Evolutionary conservation across 1,139 yeast species (phyloP), one percentile per base, ranked within the genome.

Genomic region (Scheffersomyces segobiensis): DNA sequence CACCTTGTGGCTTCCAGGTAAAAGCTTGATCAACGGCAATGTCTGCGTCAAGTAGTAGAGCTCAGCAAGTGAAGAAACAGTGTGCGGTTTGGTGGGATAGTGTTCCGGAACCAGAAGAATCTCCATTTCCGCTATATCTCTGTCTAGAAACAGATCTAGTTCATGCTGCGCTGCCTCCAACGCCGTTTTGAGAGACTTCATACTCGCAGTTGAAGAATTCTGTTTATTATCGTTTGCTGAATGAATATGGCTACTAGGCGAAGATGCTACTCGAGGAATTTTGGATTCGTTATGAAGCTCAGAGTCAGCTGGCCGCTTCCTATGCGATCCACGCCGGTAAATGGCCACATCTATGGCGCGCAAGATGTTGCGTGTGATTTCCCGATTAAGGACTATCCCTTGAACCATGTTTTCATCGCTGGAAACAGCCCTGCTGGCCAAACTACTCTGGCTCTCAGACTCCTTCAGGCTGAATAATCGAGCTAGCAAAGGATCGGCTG

Each of bases 41-140:
- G 97, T 89, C 69, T 93, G 97, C 1, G 97, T 91, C 59, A 91
- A 84, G 68, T 91, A 93, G 68, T 89, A 91, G 50, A 95, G 75
- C 68, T 93, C 98, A 0, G 97, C 91, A 61, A 93, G 77, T 1
- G 98, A 89, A 12, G 91, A 76, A 0, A 79, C 84, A 47, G 69
- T 67, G 57, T 79, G 83, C 1, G 80, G 76, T 47, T 71, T 68
- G 0, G 79, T 73, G 2, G 84, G 84, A 60, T 79, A 80, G 57
- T 77, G 78, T 55, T 78, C 83, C 0, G 84, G 84, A 2, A 79
- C 70, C 0, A 82, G 69, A 32, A 80, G 63, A 14, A 80, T 71
- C 54, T 79, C 81, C 56, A 80, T 61, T 14, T 77, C 77, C 2
- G 70, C 60, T 26, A 80, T 64, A 51, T 69, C 71, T 54, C 71